phyloP scores from a whole-genome alignment of 257 asterid species.

The Misopates orontium region DNA sequence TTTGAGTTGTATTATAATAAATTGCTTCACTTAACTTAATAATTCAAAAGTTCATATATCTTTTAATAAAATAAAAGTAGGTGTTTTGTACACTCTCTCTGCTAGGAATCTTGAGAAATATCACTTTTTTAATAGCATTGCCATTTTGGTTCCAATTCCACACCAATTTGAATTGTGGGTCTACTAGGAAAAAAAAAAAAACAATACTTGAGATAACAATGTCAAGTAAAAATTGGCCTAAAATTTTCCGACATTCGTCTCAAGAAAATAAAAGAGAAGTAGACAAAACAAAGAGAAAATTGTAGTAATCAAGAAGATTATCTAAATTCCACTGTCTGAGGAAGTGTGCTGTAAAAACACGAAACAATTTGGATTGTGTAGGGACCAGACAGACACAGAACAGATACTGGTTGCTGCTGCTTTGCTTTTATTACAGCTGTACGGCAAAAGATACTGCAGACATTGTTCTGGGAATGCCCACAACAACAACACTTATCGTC shows the following conservation, averaged over 20 bases:
- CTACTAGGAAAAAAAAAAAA: too few relatives aligned
- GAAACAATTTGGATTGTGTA: constrained; percentile 29
- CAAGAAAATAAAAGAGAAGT: background rate
- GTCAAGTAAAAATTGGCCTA: background rate
- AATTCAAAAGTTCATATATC: too few relatives aligned
- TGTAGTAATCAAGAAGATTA: constrained; percentile 28
- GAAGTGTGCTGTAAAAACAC: constrained; percentile 27
- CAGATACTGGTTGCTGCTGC: background rate
- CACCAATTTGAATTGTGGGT: background rate
- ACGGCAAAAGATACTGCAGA: constrained; percentile 47
- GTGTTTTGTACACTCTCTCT: too few relatives aligned
- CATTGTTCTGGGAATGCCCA: constrained; percentile 51
- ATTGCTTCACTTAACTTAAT: too few relatives aligned
- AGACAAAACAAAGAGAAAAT: too few relatives aligned
- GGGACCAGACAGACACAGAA: constrained; percentile 32
- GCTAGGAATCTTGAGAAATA: too few relatives aligned
- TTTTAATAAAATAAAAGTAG: too few relatives aligned
- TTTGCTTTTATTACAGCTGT: constrained; percentile 37
- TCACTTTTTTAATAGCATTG: too few relatives aligned
- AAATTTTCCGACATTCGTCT: background rate
- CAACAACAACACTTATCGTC: constrained; percentile 32
- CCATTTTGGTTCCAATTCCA: too few relatives aligned
- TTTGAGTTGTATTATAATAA: too few relatives aligned
- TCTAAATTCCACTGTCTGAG: constrained; percentile 31
- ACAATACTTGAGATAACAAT: background rate